Evolutionary conservation across 805 yeast genomes (phyloP).

Genomic region (Huiozyma naganishii): DNA sequence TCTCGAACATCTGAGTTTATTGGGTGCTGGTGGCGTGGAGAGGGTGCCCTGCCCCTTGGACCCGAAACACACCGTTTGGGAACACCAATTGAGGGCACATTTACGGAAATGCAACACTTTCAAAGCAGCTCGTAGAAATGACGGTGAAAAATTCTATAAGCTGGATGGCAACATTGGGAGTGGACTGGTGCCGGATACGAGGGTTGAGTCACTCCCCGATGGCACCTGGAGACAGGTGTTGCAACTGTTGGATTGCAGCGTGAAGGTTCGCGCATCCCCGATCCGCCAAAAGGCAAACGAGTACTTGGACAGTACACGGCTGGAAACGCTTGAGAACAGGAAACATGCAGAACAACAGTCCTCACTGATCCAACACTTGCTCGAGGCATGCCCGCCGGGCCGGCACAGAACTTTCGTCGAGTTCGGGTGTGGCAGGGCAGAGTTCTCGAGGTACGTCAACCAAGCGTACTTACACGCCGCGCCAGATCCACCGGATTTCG

Average conservation of each 20-base stretch:
- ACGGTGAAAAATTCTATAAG: slow-evolving; percentile 40
- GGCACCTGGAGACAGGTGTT: no score
- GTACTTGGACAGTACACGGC: slow-evolving; percentile 25
- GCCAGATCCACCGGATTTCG: slow-evolving; percentile 27
- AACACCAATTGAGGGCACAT: slow-evolving; percentile 43
- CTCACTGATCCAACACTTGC: slow-evolving; percentile 62
- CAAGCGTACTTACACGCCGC: slow-evolving; percentile 6
- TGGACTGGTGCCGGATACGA: no score
- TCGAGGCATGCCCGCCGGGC: slow-evolving; percentile 16
- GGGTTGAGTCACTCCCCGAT: no score
- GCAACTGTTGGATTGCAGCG: neutral
- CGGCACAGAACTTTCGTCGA: slow-evolving; percentile 29
- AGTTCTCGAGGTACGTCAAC: slow-evolving; percentile 55
- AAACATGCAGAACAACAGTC: slow-evolving; percentile 82
- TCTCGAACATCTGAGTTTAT: slow-evolving; percentile 66
- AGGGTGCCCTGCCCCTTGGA: slow-evolving; percentile 66
- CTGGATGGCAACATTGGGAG: slow-evolving; percentile 35
- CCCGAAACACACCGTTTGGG: slow-evolving; percentile 64
- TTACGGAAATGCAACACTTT: slow-evolving; percentile 48
- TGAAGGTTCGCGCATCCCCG: neutral
- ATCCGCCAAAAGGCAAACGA: slow-evolving; percentile 1
- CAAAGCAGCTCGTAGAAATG: slow-evolving; percentile 23
- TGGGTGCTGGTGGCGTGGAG: slow-evolving; percentile 27
- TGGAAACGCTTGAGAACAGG: slow-evolving; percentile 38
- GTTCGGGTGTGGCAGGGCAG: slow-evolving; percentile 90